Conservation (phyloP, 2,329 filamentous ascomycete species). For the Penicillium verrucosum region DNA sequence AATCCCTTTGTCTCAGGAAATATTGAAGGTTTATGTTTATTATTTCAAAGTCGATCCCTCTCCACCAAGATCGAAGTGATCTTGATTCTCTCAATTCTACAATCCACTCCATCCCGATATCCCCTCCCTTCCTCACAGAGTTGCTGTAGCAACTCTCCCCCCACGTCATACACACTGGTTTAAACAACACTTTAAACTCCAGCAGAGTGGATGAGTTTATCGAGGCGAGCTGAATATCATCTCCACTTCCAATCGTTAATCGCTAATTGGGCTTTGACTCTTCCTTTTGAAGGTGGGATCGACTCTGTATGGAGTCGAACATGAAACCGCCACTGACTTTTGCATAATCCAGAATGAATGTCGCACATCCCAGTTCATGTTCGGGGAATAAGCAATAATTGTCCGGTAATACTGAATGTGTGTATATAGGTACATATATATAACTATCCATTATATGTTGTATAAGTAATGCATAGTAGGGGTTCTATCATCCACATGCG, state of each 20-base stretch:
- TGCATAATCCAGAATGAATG: slow-evolving; percentile 1
- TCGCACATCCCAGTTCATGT: background rate
- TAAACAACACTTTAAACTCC: background rate
- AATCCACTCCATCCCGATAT: slow-evolving; percentile 2
- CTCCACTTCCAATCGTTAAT: slow-evolving; percentile 2
- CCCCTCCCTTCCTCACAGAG: slow-evolving; percentile 7
- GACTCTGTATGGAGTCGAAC: background rate
- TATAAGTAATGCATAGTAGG: background rate
- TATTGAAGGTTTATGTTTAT: slow-evolving; percentile 8
- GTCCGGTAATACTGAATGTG: background rate
- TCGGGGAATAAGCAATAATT: slow-evolving; percentile 3
- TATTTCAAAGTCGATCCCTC: slow-evolving; percentile 8
- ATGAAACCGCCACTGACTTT: slow-evolving; percentile 1
- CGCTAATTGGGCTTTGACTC: background rate
- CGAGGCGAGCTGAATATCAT: slow-evolving; percentile 20
- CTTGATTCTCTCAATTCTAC: slow-evolving; percentile 15
- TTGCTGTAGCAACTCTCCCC: slow-evolving; percentile 24
- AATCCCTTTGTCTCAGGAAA: background rate
- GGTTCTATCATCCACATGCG: background rate
- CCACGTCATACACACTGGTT: slow-evolving; percentile 22
- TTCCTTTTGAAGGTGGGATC: background rate
- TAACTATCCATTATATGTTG: too few relatives aligned
- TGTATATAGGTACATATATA: background rate
- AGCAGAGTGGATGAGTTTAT: slow-evolving; percentile 8
- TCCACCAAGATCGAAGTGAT: slow-evolving; percentile 10